Evolutionary conservation across 305 asterid species (phyloP), one percentile per base, ranked within the genome.

Genomic region (Caryopteris hybrid): DNA sequence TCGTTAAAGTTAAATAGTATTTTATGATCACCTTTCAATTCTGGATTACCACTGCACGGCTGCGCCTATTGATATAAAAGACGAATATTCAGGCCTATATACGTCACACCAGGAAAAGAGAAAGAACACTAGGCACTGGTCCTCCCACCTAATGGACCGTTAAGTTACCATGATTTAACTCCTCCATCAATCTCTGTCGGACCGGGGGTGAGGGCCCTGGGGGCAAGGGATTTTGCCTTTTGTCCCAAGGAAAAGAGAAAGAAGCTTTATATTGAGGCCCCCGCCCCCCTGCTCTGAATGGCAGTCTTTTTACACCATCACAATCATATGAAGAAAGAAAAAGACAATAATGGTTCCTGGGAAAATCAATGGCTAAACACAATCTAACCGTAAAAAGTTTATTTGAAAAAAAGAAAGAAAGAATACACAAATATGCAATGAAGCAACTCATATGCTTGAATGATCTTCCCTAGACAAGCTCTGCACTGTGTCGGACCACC

Each of bases 401-500:
- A 65, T 25, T 57, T 16, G 2, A 23, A 68, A 18, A 59, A 58
- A 1, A 50, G 1, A 60, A 56, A 31, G 17, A 64, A 78, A 65
- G 61, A 74, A 73, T 59, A 21, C 76, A 73, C 64, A 57, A 50
- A 62, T 53, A 58, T 16, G 53, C 70, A 22, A 14, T 8, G 6
- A 54, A 42, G 41, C 69, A 18, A 58, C 33, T 92, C 85, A 94
- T 60, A 94, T 94, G 83, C 89, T 89, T 81, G 88, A 79, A 75
- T 86, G 88, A 63, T 88, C 99, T 47, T 94, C 97, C 85, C 97
- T 84, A 3, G 98, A 88, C 85, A 94, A 85, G 81, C 98, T 91
- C 70, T 91, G 98, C 56, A 94, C 96, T 7, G 97, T 94, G 63
- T 94, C 99, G 0, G 98, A 94, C 99, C 99, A 94, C 79, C 98